Conservation (phyloP, 2,329 filamentous ascomycete genomes). For the Diaporthe citrichinensis region DNA sequence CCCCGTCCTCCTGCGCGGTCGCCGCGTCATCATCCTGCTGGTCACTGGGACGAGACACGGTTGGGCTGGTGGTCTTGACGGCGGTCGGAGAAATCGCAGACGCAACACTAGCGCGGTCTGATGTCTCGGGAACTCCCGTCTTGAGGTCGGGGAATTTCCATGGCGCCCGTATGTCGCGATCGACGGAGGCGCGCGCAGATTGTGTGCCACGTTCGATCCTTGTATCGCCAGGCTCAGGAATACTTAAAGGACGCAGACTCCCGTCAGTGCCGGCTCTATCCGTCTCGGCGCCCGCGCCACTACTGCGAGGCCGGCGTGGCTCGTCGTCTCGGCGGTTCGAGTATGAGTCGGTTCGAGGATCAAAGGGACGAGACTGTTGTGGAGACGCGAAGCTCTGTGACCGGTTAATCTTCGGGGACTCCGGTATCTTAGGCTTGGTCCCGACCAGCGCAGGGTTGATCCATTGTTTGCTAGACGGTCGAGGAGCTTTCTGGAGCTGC, state of each 20-base stretch:
- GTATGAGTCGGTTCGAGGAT: constrained; percentile 52
- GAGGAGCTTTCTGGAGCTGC: constrained; percentile 57
- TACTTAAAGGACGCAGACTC: constrained; percentile 56
- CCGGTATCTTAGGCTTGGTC: constrained; percentile 59
- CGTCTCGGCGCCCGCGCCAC: constrained; percentile 64
- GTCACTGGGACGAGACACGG: constrained; percentile 31
- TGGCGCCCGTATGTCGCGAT: constrained; percentile 47
- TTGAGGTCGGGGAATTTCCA: constrained; percentile 43
- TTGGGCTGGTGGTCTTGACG: constrained; percentile 40
- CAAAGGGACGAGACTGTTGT: constrained; percentile 51
- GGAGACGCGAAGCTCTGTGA: constrained; percentile 65
- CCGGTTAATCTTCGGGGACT: constrained; percentile 66
- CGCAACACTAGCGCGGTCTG: constrained; percentile 40
- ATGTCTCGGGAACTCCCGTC: constrained; percentile 42
- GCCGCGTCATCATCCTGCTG: constrained; percentile 33
- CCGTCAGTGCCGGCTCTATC: constrained; percentile 52
- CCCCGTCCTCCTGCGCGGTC: constrained; percentile 38
- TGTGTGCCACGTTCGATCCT: constrained; percentile 57
- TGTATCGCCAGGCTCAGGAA: constrained; percentile 63
- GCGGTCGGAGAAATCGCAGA: constrained; percentile 40
- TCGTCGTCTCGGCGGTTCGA: constrained; percentile 58
- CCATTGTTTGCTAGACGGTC: constrained; percentile 72
- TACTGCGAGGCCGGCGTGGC: constrained; percentile 65
- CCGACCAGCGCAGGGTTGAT: constrained; percentile 64
- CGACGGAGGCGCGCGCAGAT: constrained; percentile 51